phyloP scores from a whole-genome alignment of 768 basidiomycete genomes.

The Daedalea quercina region DNA sequence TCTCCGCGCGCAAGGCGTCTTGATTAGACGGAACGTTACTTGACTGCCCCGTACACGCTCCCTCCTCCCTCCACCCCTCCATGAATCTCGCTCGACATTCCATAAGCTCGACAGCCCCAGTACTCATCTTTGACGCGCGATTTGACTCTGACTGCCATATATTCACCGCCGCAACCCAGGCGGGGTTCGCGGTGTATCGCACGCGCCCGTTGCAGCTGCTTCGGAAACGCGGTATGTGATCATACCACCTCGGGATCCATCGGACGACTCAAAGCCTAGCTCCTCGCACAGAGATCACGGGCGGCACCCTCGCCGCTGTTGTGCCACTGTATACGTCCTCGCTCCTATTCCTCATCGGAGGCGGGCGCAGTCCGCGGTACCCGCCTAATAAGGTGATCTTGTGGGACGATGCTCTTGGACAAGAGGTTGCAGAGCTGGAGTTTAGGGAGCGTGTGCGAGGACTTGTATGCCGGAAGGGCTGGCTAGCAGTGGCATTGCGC shows the following conservation, averaged over 20 bases:
- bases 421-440: conserved; percentile 83
- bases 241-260: conserved; percentile 4
- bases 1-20: neutral
- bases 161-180: conserved; percentile 74
- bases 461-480: conserved; percentile 72
- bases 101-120: conserved; percentile 68
- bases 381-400: conserved; percentile 89
- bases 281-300: conserved; percentile 53
- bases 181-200: conserved; percentile 79
- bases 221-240: conserved; percentile 64
- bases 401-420: conserved; percentile 77
- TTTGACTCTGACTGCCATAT: conserved; percentile 78
- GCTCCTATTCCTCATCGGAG: conserved; percentile 80
- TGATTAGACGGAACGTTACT: neutral
- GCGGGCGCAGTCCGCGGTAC: conserved; percentile 82
- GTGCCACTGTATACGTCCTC: conserved; percentile 79
- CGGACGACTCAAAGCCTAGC: conserved; percentile 10
- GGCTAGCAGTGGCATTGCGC: conserved; percentile 78
- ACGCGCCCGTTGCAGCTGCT: conserved; percentile 70
- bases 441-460: conserved; percentile 82
- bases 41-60: neutral
- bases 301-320: conserved; percentile 71
- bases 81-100: conserved; percentile 88
- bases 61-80: conserved; percentile 17
- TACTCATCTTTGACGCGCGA: conserved; percentile 69